Percentiles rank a stretch among this genome's conserved stretches.
These are phyloP conservation scores for Streptanthus diversifolius DNA, from an alignment of 345 rosid species.

Conservation along the genomic window DNA sequence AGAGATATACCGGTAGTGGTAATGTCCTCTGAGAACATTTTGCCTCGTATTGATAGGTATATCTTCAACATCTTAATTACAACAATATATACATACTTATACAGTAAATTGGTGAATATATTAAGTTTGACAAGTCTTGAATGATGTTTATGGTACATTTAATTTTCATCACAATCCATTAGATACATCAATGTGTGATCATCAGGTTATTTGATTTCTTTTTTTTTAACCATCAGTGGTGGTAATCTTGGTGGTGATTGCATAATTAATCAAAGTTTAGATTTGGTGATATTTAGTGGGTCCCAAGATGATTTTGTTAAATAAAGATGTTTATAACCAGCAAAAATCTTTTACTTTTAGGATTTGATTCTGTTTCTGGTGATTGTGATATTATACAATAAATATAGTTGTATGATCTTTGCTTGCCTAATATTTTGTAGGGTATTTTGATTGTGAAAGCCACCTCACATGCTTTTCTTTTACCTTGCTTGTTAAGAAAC, in stretches of 20 bases:
- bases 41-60: conserved; percentile 71
- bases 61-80: not conserved
- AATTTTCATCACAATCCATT: not conserved
- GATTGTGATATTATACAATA: conserved; percentile 12
- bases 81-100: too few species aligned
- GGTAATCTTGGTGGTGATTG: conserved; percentile 11
- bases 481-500: conserved; percentile 4
- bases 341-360: conserved; percentile 13
- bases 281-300: conserved; percentile 28
- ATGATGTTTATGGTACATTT: not conserved
- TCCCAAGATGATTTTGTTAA: conserved; percentile 26
- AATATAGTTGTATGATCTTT: conserved; percentile 10
- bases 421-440: conserved; percentile 25
- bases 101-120: not conserved
- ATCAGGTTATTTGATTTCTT: not conserved
- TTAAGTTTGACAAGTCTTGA: not conserved
- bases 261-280: conserved; percentile 13
- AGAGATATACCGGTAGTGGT: conserved; percentile 72
- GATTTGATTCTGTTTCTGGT: conserved; percentile 34
- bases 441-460: conserved; percentile 23
- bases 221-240: not conserved
- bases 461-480: conserved; percentile 30
- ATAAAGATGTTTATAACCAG: conserved; percentile 22
- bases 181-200: not conserved
- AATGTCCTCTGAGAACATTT: conserved; percentile 77